Evolutionary conservation across 495 filamentous ascomycete genomes (phyloP), one percentile per base, ranked within the genome.

Genomic region (Parathielavia appendiculata): DNA sequence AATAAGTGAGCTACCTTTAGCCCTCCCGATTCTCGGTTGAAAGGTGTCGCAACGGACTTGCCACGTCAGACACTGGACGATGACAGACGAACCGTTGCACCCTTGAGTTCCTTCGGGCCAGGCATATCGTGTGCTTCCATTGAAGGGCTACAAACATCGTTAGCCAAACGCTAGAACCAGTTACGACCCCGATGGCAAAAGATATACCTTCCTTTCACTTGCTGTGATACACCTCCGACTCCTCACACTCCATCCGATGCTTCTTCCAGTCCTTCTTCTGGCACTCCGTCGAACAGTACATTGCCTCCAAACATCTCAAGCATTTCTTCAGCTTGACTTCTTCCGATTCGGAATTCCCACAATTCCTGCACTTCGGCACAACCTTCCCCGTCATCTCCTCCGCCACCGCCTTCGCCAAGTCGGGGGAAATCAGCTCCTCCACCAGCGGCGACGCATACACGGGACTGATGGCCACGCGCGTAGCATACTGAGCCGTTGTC

Each of bases 191-290:
- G 26, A 30, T 6, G 0, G 19, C 7, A 8, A 12, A 26, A 9
- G 26, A 14, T 1, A 23, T 23, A 20, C 13, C 22, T 20, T 30
- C 10, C 30, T 12, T 32, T 32, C 30, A 50, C 32, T 44, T 50
- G 45, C 30, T 12, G 1, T 5, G 16, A 47, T 60, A 8, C 45
- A 35, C 44, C 32, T 54, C 48, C 17, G 47, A 22, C 30, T 63
- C 61, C 59, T 48, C 36, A 39, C 72, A 75, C 57, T 73, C 70
- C 59, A 61, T 61, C 36, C 63, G 45, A 44, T 75, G 73, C 54
- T 62, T 71, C 59, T 67, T 72, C 72, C 73, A 76, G 43, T 73
- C 71, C 54, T 55, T 64, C 50, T 66, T 69, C 63, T 74, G 70
- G 50, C 73, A 75, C 46, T 67, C 69, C 0, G 35, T 35, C 17